phyloP scores from a whole-genome alignment of 345 rosid genomes.

The Moricandia arvensis region DNA sequence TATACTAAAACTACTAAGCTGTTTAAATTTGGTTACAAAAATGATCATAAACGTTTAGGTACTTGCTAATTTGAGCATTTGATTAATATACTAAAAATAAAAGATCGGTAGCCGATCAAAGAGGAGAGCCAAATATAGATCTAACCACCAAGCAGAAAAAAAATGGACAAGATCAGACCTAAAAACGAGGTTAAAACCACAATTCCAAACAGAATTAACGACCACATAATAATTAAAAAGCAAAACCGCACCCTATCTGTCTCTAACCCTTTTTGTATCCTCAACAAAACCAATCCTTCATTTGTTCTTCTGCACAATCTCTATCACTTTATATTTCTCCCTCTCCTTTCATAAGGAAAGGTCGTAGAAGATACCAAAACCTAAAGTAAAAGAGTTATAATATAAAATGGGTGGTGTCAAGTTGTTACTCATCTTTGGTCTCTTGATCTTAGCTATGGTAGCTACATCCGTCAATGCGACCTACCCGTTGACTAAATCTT shows the following conservation, averaged over 20 bases:
- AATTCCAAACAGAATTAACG: conserved; percentile 18
- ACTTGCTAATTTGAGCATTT: conserved; percentile 24
- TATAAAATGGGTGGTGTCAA: conserved; percentile 41
- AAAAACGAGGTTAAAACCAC: conserved; percentile 26
- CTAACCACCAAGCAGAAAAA: conserved; percentile 7
- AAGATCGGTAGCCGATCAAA: neutral
- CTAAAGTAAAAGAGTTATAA: neutral
- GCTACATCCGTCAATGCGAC: conserved; percentile 31
- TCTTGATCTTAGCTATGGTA: conserved; percentile 31
- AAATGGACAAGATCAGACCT: conserved; percentile 19
- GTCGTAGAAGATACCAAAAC: conserved; percentile 35
- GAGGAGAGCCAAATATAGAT: conserved; percentile 29
- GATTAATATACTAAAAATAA: neutral
- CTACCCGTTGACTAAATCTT: conserved; percentile 31
- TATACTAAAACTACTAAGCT: neutral
- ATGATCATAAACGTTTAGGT: neutral
- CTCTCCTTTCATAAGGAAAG: conserved; percentile 42
- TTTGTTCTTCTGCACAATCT: conserved; percentile 35
- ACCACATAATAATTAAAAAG: conserved; percentile 20
- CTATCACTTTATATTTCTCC: conserved; percentile 28
- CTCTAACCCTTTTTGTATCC: conserved; percentile 24
- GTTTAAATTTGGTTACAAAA: conserved; percentile 11
- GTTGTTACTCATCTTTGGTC: conserved; percentile 28
- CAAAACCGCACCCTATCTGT: neutral
- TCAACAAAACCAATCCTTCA: conserved; percentile 25